These are phyloP conservation scores for Dalbergia cultrata DNA, from an alignment of 306 rosid genomes.

Conservation along the genomic window DNA sequence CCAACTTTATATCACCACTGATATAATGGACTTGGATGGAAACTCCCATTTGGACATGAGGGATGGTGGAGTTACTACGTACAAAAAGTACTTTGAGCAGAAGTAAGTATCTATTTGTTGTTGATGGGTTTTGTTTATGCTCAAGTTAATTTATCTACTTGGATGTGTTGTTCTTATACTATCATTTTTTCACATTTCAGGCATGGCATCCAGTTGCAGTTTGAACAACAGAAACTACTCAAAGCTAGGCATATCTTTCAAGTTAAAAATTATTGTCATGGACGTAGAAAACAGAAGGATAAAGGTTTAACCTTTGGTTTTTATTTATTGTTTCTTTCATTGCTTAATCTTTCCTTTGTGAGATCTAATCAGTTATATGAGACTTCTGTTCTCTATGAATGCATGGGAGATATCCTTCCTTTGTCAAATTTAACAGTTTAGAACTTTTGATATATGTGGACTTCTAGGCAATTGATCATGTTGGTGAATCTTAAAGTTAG, in stretches of 20 bases:
- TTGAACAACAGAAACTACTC: conserved; percentile 59
- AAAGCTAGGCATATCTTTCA: conserved; percentile 61
- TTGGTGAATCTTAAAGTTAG: too few relatives aligned
- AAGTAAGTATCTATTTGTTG: conserved; percentile 54
- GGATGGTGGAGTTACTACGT: conserved; percentile 56
- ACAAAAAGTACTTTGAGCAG: conserved; percentile 62
- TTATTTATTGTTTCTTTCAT: too few relatives aligned
- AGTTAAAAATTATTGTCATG: conserved; percentile 61
- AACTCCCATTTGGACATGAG: conserved; percentile 59
- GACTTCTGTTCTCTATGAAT: too few relatives aligned
- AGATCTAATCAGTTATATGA: too few relatives aligned
- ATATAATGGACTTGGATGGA: conserved; percentile 58
- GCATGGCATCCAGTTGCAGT: conserved; percentile 62
- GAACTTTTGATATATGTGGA: too few relatives aligned
- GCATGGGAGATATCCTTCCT: too few relatives aligned
- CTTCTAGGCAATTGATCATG: too few relatives aligned
- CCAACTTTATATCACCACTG: conserved; percentile 61
- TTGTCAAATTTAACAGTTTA: too few relatives aligned
- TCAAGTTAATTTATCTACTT: conserved; percentile 18
- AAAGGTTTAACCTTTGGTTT: conserved; percentile 57
- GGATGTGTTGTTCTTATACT: neutral
- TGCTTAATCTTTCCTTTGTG: too few relatives aligned
- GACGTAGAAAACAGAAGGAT: conserved; percentile 52
- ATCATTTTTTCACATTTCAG: conserved; percentile 54
- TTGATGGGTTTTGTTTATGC: neutral